phyloP scores from a whole-genome alignment of 2,329 filamentous ascomycete species.

The Alternaria angustiovoidea region DNA sequence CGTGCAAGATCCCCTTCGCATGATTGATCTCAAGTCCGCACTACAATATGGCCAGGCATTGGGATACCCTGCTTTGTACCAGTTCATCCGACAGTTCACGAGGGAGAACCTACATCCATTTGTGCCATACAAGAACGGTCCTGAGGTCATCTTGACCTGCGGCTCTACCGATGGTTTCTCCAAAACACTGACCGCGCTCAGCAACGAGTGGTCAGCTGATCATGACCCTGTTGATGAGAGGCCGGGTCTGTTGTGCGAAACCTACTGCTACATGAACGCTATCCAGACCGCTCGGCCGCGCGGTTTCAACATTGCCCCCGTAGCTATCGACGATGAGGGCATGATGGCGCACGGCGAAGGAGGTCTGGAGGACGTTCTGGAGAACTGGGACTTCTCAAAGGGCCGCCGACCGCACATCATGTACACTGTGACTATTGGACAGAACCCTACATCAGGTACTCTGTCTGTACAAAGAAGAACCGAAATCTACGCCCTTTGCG shows the following conservation, averaged over 20 bases:
- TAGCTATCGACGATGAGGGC: slow-evolving; percentile 79
- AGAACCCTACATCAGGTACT: slow-evolving; percentile 85
- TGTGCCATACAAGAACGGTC: slow-evolving; percentile 77
- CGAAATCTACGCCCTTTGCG: slow-evolving; percentile 81
- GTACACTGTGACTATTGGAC: slow-evolving; percentile 91
- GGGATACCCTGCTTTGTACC: slow-evolving; percentile 80
- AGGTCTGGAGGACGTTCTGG: slow-evolving; percentile 78
- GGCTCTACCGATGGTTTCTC: slow-evolving; percentile 86
- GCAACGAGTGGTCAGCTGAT: slow-evolving; percentile 75
- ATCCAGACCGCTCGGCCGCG: slow-evolving; percentile 71
- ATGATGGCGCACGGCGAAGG: slow-evolving; percentile 79
- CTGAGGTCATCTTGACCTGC: slow-evolving; percentile 80
- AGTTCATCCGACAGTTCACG: slow-evolving; percentile 81
- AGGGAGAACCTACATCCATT: slow-evolving; percentile 80
- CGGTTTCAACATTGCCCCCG: slow-evolving; percentile 75
- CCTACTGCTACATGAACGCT: slow-evolving; percentile 82
- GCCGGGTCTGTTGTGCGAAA: slow-evolving; percentile 81
- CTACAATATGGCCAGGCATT: slow-evolving; percentile 87
- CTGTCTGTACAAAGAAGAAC: slow-evolving; percentile 76
- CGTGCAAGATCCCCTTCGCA: slow-evolving; percentile 67
- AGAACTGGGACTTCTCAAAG: slow-evolving; percentile 78
- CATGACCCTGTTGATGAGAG: slow-evolving; percentile 72
- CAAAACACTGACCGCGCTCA: slow-evolving; percentile 79
- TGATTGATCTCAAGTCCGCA: slow-evolving; percentile 82
- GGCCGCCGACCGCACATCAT: slow-evolving; percentile 83